phyloP scores from a whole-genome alignment of 1,284 basidiomycete genomes.

The Exobasidium cylindrosporum region DNA sequence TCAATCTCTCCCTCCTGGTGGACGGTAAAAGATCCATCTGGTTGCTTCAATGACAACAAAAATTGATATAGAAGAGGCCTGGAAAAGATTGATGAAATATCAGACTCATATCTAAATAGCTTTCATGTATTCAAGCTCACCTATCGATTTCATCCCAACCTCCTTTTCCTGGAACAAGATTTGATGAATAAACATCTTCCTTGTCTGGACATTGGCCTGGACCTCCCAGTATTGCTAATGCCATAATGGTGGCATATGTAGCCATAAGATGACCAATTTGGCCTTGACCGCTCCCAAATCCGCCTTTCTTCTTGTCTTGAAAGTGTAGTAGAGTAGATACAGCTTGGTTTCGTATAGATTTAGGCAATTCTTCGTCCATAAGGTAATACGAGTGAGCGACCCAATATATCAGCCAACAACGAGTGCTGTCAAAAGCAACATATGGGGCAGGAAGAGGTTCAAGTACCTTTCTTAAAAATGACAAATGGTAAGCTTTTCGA shows the following conservation, averaged over 20 bases:
- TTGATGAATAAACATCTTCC: constrained; percentile 55
- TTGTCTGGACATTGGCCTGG: constrained; percentile 56
- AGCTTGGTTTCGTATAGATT: constrained; percentile 28
- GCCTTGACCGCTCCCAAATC: constrained; percentile 85
- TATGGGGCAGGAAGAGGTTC: constrained; percentile 43
- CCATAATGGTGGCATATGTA: constrained; percentile 82
- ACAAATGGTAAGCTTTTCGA: constrained; percentile 34
- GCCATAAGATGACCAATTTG: constrained; percentile 84
- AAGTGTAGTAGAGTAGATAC: constrained; percentile 51
- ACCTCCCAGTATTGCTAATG: constrained; percentile 76
- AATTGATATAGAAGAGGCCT: constrained; percentile 68
- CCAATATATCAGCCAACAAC: constrained; percentile 55
- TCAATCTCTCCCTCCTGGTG: constrained; percentile 86
- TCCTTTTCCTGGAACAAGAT: constrained; percentile 27
- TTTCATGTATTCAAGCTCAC: constrained; percentile 16
- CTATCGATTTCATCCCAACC: constrained; percentile 57
- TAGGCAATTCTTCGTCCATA: constrained; percentile 26
- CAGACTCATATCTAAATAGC: constrained; percentile 6
- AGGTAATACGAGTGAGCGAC: constrained; percentile 45
- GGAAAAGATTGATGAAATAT: neutral
- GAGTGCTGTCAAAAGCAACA: constrained; percentile 48
- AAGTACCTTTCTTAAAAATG: constrained; percentile 43
- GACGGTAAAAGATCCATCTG: constrained; percentile 91
- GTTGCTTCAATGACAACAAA: constrained; percentile 87
- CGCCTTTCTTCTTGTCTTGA: constrained; percentile 61